These are phyloP conservation scores for Tubosaeta sp. DNA, from an alignment of 768 basidiomycete species.

Conservation along the genomic window DNA sequence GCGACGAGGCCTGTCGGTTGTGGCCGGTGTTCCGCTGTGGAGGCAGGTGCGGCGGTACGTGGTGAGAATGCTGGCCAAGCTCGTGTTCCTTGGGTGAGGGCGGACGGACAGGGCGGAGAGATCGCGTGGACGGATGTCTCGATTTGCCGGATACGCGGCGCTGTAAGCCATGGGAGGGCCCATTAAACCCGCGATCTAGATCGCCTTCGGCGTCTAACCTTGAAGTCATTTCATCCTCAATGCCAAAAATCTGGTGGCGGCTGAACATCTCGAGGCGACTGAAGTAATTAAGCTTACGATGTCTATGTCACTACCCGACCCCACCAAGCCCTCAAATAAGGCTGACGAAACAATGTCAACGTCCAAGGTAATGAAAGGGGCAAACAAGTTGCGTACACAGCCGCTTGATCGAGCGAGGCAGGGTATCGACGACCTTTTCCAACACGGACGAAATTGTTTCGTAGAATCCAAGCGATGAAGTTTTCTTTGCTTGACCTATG, in stretches of 20 bases:
- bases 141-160: slow-evolving; percentile 32
- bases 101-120: slow-evolving; percentile 16
- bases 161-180: slow-evolving; percentile 14
- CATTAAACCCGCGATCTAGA: slow-evolving; percentile 9
- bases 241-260: slow-evolving; percentile 62
- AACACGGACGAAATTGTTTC: slow-evolving; percentile 66
- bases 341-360: slow-evolving; percentile 37
- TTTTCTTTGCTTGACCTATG: slow-evolving; percentile 57
- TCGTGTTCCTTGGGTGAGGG: slow-evolving; percentile 21
- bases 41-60: background rate
- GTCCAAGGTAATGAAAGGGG: background rate
- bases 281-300: slow-evolving; percentile 41
- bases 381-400: slow-evolving; percentile 49
- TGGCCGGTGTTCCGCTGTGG: slow-evolving; percentile 6
- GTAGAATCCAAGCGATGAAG: slow-evolving; percentile 59
- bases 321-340: slow-evolving; percentile 75
- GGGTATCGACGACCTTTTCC: slow-evolving; percentile 66
- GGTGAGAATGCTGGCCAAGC: slow-evolving; percentile 3
- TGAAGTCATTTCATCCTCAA: slow-evolving; percentile 52
- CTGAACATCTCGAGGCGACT: background rate
- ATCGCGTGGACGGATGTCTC: slow-evolving; percentile 30
- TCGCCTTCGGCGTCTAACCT: slow-evolving; percentile 6
- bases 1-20: slow-evolving; percentile 11
- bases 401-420: slow-evolving; percentile 73
- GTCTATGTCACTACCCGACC: slow-evolving; percentile 69